Conservation (phyloP, 2,329 filamentous ascomycete genomes). For the Hypomyces rosellus region DNA sequence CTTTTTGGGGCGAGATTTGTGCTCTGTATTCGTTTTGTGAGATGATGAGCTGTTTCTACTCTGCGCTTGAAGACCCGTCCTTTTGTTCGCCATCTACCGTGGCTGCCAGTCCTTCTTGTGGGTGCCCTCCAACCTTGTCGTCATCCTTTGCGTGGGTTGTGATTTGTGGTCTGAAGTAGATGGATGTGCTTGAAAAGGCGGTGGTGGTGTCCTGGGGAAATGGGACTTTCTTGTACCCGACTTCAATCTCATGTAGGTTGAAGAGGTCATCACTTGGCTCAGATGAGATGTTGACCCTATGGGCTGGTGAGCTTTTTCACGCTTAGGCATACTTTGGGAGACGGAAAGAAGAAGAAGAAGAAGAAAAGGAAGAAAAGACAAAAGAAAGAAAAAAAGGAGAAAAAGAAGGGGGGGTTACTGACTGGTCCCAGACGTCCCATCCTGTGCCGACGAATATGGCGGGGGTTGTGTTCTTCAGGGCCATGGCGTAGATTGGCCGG, state of each 20-base stretch:
- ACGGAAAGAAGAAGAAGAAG: not conserved
- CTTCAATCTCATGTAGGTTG: slow-evolving; percentile 13
- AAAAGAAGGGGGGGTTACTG: slow-evolving; percentile 17
- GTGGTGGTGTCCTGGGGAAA: slow-evolving; percentile 14
- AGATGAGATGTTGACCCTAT: slow-evolving; percentile 1
- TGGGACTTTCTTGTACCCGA: slow-evolving; percentile 8
- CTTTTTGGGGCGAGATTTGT: not conserved
- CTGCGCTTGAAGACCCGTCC: no score
- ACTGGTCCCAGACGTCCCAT: slow-evolving; percentile 46
- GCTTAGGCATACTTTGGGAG: not conserved
- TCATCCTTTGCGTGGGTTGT: not conserved
- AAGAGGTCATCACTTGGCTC: slow-evolving; percentile 2
- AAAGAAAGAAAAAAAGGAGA: not conserved
- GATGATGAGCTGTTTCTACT: no score
- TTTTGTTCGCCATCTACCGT: no score
- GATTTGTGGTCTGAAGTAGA: slow-evolving; percentile 14
- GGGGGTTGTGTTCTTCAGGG: slow-evolving; percentile 42
- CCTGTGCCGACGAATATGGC: slow-evolving; percentile 53
- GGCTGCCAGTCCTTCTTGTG: not conserved
- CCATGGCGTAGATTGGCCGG: slow-evolving; percentile 43
- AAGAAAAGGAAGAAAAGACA: not conserved
- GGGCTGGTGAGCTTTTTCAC: not conserved
- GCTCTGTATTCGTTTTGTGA: no score
- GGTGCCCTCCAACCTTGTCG: not conserved
- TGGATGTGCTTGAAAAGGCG: slow-evolving; percentile 16